Evolutionary conservation across 1,284 basidiomycete genomes (phyloP), one percentile per base, ranked within the genome.

Genomic region (Bjerkandera adusta): DNA sequence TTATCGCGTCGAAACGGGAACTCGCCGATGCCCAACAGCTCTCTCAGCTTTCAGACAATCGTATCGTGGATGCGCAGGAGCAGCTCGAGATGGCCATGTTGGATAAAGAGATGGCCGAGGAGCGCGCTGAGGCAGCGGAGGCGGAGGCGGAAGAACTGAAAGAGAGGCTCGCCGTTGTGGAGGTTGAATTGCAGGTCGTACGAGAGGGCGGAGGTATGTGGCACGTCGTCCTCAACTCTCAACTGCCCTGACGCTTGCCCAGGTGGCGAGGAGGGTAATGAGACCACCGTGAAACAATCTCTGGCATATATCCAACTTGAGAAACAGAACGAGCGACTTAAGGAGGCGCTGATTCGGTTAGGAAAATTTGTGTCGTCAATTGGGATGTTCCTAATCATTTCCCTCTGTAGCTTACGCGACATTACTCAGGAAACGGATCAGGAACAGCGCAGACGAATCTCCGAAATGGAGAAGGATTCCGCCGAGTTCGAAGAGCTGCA

Each of bases 101-200:
- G 53, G 97, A 99, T 65, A 93, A 94, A 65, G 97, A 99, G 66
- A 86, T 99, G 43, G 96, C 96, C 0, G 97, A 99, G 64, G 96
- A 98, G 65, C 83, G 85, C 55, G 85, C 90, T 0, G 96, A 98
- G 63, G 66, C 81, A 1, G 83, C 86, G 0, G 85, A 92, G 62
- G 65, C 73, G 0, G 91, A 95, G 57, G 58, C 94, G 24, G 89
- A 89, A 52, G 83, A 84, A 34, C 63, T 87, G 44, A 87, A 77
- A 53, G 94, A 97, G 66, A 79, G 76, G 55, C 57, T 91, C 22
- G 89, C 89, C n/a, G 81, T 89, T 46, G 60, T 90, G 32, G 85
- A 97, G 61, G 81, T 97, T 16, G 95, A 97, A 63, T 69, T 95
- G 34, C 82, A 84, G 12, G 84, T 91, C 8, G 54, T 96, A 50